Evolutionary conservation across 768 basidiomycete genomes (phyloP), one percentile per base, ranked within the genome.

Genomic region (Cubamyces sp.): DNA sequence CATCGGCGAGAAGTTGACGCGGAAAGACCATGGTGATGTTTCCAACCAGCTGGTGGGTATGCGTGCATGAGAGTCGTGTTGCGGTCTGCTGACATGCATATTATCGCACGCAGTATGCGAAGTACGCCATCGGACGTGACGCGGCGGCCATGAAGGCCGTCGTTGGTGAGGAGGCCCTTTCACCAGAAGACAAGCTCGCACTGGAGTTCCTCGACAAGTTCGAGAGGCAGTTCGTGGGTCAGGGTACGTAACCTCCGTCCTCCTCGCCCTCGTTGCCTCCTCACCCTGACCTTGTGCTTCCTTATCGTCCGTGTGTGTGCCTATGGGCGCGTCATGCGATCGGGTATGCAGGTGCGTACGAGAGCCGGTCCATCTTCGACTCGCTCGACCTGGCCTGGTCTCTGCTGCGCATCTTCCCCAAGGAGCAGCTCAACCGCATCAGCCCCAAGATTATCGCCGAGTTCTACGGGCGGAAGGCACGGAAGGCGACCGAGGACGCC

Each of bases 91-190:
- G 52, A 63, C 51, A 21, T 19, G 23, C 19, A 30, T 42, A 19
- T 5, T 7, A 1, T 4, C 37, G 66, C 62, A 66, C 41, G 28
- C 74, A 96, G 92, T 97, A 96, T 75, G 95, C 95, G 74, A 96
- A 97, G 79, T 98, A 98, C 76, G 96, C 96, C 68, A 96, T 97
- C 71, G 96, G 95, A 52, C 87, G 94, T 73, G 96, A 98, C 72
- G 96, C 96, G 50, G 94, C 96, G 1, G 83, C 95, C 14, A 99
- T 99, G 97, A 98, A 98, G 76, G 97, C 97, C 62, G 97, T 98
- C 45, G 97, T 99, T 54, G 97, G 97, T 70, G 97, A 98, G 77
- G 97, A 99, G 76, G 96, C 97, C 21, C 77, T 98, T 69, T 95
- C 92, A 46, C 78, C 86, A 0, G 97, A 98, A 75, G 97, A 99